Conservation (phyloP, 441 rosid genomes). For the Iberis amara region DNA sequence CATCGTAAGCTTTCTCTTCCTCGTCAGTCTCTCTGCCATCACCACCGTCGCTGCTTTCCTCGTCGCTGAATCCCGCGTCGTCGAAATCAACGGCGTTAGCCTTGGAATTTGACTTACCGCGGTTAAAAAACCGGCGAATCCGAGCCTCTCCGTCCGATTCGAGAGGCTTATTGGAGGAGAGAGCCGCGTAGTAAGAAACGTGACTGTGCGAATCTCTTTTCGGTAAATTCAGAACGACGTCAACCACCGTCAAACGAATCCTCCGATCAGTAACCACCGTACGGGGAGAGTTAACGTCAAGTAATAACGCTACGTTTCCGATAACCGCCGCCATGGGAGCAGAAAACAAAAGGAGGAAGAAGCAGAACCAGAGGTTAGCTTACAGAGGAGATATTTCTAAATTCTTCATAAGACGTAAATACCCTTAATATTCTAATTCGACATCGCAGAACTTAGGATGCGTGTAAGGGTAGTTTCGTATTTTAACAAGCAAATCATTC, state of each 20-base stretch:
- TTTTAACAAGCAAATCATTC: conserved; percentile 29
- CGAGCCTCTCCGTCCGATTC: conserved; percentile 48
- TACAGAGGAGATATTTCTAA: conserved; percentile 38
- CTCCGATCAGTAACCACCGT: conserved; percentile 52
- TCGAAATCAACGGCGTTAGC: conserved; percentile 46
- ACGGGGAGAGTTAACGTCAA: conserved; percentile 50
- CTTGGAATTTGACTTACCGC: conserved; percentile 43
- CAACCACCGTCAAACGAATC: conserved; percentile 40
- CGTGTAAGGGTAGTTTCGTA: conserved; percentile 35
- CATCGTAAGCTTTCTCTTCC: conserved; percentile 42
- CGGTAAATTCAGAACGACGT: conserved; percentile 43
- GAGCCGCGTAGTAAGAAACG: conserved; percentile 33
- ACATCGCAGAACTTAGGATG: background rate
- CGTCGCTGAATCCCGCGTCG: conserved; percentile 59
- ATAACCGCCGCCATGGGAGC: conserved; percentile 54
- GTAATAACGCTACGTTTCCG: conserved; percentile 61
- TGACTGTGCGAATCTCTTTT: conserved; percentile 46
- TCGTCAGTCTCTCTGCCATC: conserved; percentile 30
- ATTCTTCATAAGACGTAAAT: conserved; percentile 25
- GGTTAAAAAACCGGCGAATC: conserved; percentile 32
- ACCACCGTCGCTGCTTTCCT: conserved; percentile 41
- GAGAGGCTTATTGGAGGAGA: conserved; percentile 35
- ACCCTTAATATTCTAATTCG: conserved; percentile 11
- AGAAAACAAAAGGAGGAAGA: conserved; percentile 16
- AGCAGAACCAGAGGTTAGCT: conserved; percentile 19